Evolutionary conservation across 441 rosid genomes (phyloP).

Genomic region (Theobroma grandiflorum): DNA sequence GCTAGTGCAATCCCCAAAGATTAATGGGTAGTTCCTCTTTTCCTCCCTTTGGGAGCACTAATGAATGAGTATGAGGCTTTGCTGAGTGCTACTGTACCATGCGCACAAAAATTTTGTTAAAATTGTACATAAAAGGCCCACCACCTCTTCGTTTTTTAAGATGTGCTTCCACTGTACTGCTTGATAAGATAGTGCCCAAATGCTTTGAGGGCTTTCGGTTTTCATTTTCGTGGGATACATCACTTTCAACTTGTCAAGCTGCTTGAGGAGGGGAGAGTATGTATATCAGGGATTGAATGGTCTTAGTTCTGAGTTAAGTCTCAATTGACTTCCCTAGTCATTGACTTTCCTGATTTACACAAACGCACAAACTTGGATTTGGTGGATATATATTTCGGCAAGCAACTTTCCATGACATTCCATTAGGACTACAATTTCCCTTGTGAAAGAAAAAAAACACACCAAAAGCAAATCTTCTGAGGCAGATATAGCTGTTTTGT

Average conservation of each 20-base stretch:
- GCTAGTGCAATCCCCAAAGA: background rate
- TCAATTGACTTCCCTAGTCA: slow-evolving; percentile 7
- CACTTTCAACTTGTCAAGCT: slow-evolving; percentile 14
- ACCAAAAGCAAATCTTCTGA: background rate
- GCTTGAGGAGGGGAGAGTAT: background rate
- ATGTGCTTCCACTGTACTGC: slow-evolving; percentile 33
- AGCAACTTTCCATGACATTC: background rate
- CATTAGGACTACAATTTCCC: background rate
- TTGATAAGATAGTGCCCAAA: slow-evolving; percentile 29
- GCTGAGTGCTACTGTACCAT: slow-evolving; percentile 83
- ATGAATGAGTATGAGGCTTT: slow-evolving; percentile 26
- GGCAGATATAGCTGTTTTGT: background rate
- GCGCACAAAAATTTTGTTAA: slow-evolving; percentile 57
- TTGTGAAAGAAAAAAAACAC: too few relatives aligned
- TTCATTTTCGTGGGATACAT: slow-evolving; percentile 32
- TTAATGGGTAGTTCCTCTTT: background rate
- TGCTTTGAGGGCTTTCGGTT: slow-evolving; percentile 11
- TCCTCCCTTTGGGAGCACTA: slow-evolving; percentile 31
- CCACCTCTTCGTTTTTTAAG: slow-evolving; percentile 31
- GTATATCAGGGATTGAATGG: background rate
- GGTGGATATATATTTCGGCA: slow-evolving; percentile 7
- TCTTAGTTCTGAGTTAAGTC: background rate
- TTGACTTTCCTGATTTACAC: background rate
- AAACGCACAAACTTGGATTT: slow-evolving; percentile 7
- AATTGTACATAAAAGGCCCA: slow-evolving; percentile 43